Percentiles rank a stretch among this genome's conserved stretches.
Evolutionary conservation across 139 green algal genomes (phyloP).

Genomic region (Monoraphidium neglectum): DNA sequence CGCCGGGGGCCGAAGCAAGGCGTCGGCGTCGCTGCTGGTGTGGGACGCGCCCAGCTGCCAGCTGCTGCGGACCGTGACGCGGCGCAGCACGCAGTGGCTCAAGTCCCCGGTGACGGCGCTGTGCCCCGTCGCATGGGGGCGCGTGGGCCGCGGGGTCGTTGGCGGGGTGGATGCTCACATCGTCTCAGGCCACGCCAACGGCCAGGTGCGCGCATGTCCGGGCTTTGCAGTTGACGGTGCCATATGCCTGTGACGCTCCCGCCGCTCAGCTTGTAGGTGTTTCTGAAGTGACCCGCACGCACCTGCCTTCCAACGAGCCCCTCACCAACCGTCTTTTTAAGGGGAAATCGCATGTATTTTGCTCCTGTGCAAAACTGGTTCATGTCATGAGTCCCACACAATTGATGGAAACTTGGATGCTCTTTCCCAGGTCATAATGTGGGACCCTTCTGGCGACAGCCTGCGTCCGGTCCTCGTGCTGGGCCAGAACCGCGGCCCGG

Average conservation of each 20-base stretch:
- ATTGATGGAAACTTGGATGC: too few species aligned
- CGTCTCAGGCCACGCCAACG: constrained; percentile 9
- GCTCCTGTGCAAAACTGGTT: too few species aligned
- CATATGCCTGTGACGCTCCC: too few species aligned
- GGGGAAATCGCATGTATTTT: too few species aligned
- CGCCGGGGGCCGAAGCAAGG: constrained; percentile 4
- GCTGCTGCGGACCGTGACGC: constrained; percentile 28
- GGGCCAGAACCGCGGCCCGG: background rate
- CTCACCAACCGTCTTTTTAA: too few species aligned
- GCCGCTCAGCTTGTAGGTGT: too few species aligned
- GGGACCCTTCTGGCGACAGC: constrained; percentile 11
- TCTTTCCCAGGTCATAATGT: constrained; percentile 10
- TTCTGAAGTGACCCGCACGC: too few species aligned
- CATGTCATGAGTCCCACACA: too few species aligned
- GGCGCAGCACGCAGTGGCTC: constrained; percentile 7
- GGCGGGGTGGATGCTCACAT: background rate
- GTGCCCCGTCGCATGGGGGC: background rate
- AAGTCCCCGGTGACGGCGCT: background rate
- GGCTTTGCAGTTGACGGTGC: too few species aligned
- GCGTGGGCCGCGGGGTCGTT: background rate
- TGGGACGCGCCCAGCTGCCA: constrained; percentile 21
- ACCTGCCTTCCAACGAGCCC: too few species aligned
- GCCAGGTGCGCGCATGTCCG: too few species aligned
- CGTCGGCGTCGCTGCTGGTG: constrained; percentile 11
- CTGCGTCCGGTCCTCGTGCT: constrained; percentile 24